These are phyloP conservation scores for Akanthomyces lecanii DNA, from an alignment of 2,329 filamentous ascomycete species.

Conservation along the genomic window DNA sequence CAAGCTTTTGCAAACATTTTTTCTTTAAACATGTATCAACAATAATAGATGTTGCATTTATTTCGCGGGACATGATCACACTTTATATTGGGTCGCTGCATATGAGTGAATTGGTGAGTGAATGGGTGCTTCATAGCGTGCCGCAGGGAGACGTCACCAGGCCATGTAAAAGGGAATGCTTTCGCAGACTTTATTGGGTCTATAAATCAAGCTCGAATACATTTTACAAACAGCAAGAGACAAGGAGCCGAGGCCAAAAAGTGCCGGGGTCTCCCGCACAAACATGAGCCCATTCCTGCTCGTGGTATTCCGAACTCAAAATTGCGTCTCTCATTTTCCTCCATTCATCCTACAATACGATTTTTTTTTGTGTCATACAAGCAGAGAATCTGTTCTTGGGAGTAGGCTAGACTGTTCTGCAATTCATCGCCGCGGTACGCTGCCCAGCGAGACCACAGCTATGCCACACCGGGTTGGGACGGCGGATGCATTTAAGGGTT, in stretches of 20 bases:
- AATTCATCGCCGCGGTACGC: not conserved
- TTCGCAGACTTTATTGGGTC: conserved; percentile 7
- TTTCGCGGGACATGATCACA: no score
- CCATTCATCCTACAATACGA: conserved; percentile 10
- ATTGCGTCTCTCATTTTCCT: conserved; percentile 15
- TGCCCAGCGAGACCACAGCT: not conserved
- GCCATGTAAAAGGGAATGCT: not conserved
- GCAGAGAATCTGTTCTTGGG: not conserved
- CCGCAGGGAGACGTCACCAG: not conserved
- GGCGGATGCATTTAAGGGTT: conserved; percentile 47
- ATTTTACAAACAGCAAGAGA: conserved; percentile 12
- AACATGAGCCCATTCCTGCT: conserved; percentile 10
- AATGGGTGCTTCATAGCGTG: not conserved
- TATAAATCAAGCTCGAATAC: conserved; percentile 5
- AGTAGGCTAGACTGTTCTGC: not conserved
- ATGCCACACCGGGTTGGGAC: not conserved
- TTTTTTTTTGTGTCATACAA: conserved; percentile 8
- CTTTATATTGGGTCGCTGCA: no score
- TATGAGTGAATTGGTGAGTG: no score
- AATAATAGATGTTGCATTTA: no score
- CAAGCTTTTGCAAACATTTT: not conserved
- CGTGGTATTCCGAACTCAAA: conserved; percentile 13
- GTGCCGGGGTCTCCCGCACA: not conserved
- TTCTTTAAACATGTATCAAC: no score
- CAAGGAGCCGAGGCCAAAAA: not conserved